Percentiles rank a stretch among this genome's conserved stretches.
phyloP scores from a whole-genome alignment of 495 filamentous ascomycete species.

The Tuber indicum region DNA sequence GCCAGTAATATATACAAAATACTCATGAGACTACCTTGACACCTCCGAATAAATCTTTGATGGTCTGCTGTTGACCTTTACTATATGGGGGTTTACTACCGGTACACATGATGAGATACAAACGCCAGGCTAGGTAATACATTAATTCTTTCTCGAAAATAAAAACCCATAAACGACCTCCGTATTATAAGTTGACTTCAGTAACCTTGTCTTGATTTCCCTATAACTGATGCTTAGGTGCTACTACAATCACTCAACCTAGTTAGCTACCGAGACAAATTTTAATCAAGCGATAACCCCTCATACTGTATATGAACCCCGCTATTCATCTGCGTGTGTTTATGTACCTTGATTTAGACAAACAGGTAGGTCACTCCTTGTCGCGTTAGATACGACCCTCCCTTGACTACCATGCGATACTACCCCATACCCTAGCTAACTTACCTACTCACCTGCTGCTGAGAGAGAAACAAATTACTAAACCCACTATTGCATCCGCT shows the following conservation, averaged over 20 bases:
- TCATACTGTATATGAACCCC: neutral
- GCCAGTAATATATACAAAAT: neutral
- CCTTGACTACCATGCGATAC: neutral
- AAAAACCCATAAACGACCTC: neutral
- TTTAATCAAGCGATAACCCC: neutral
- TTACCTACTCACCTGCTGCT: neutral
- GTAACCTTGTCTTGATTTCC: neutral
- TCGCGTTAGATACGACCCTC: neutral
- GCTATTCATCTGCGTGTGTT: neutral
- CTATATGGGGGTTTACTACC: neutral
- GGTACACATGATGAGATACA: neutral
- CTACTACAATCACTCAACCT: neutral
- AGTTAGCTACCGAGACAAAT: neutral
- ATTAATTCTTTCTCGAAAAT: neutral
- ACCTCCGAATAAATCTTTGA: neutral
- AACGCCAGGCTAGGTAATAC: neutral
- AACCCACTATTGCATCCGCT: neutral
- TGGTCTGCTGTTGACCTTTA: neutral
- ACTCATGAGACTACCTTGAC: no score
- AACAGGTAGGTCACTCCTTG: neutral
- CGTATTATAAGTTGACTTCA: neutral
- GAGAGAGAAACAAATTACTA: neutral
- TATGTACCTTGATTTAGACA: neutral
- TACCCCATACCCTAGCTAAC: neutral
- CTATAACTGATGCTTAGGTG: neutral